These are phyloP conservation scores for Calonectria hawksworthii DNA, from an alignment of 2,329 filamentous ascomycete genomes.

Conservation along the genomic window DNA sequence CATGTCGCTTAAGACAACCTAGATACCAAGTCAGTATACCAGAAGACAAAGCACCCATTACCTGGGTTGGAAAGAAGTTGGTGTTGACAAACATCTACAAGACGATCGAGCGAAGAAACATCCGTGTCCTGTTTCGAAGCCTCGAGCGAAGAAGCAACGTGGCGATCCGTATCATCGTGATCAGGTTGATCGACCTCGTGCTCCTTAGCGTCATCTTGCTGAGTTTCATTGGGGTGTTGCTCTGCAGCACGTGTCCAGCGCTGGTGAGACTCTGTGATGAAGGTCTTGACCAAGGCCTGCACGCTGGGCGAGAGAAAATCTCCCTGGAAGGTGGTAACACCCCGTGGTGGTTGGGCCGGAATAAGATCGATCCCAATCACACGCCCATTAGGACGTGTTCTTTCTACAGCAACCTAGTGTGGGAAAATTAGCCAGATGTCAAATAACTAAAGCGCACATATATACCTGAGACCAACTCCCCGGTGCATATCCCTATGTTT, in stretches of 20 bases:
- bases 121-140: neutral
- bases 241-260: slow-evolving; percentile 20
- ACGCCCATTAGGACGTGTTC: slow-evolving; percentile 81
- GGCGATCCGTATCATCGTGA: slow-evolving; percentile 77
- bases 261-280: slow-evolving; percentile 73
- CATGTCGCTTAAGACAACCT: slow-evolving; percentile 98
- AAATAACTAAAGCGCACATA: neutral
- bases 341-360: slow-evolving; percentile 89
- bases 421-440: neutral
- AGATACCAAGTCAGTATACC: slow-evolving; percentile 32
- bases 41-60: neutral
- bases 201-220: slow-evolving; percentile 36
- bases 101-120: slow-evolving; percentile 54
- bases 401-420: slow-evolving; percentile 81
- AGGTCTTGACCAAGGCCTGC: slow-evolving; percentile 82
- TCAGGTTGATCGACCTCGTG: slow-evolving; percentile 61
- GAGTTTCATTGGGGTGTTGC: slow-evolving; percentile 16
- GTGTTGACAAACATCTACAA: slow-evolving; percentile 74
- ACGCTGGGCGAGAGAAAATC: slow-evolving; percentile 86
- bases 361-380: slow-evolving; percentile 96
- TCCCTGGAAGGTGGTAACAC: slow-evolving; percentile 95
- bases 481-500: slow-evolving; percentile 79
- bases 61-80: neutral
- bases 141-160: slow-evolving; percentile 29
- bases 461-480: slow-evolving; percentile 79